Base-by-base conservation (phyloP, 768 basidiomycete species). In the Psilocybe azurescens region DNA sequence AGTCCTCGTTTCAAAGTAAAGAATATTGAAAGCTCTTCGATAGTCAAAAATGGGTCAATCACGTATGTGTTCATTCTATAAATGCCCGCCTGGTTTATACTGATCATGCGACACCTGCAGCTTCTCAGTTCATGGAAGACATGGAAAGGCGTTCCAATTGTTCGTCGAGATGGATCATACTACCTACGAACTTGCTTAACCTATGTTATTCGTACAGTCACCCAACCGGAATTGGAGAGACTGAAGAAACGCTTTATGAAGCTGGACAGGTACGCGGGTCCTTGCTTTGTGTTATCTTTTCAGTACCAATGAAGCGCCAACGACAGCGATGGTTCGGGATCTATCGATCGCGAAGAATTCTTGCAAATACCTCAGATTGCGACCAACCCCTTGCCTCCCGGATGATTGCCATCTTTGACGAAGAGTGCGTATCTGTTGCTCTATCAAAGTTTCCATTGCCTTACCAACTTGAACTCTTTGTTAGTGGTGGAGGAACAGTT, bases 191-290 rank as follows among this genome's bases (percentile, higher is more conserved):
- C 58, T 32, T 16, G 46, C 36, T 58, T 55, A 39, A 64, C 59
- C 53, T 24, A 51, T 39, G 30, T 47, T 54, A 58, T 36, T 44
- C 57, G 62, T 14, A 44, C 73, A 99, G 97, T 99, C 89, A 98
- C 94, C 18, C 92, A 91, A 53, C 85, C 89, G 52, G 97, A 99
- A 78, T 80, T 99, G 68, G 94, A 98, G 68, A 86, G 97, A 57
- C 83, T 99, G 69, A 97, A 97, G 86, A 99, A 98, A 75, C 90
- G 97, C 57, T 99, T 99, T 77, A 98, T 99, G 95, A 99, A 99
- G 79, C 90, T 99, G 68, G 97, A 99, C 76, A 93, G 90, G 93
- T 90, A 67, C 46, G 46, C 30, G 3, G 7, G 38, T 24, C 18
- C 20, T 39, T 47, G 39, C 10, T 14, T 46, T 49, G 24, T 18